A percentile compares a stretch with the other conserved stretches of the same genome.
Conservation (phyloP, 176 grass and related monocot genomes). For the Elaeis guineensis region DNA sequence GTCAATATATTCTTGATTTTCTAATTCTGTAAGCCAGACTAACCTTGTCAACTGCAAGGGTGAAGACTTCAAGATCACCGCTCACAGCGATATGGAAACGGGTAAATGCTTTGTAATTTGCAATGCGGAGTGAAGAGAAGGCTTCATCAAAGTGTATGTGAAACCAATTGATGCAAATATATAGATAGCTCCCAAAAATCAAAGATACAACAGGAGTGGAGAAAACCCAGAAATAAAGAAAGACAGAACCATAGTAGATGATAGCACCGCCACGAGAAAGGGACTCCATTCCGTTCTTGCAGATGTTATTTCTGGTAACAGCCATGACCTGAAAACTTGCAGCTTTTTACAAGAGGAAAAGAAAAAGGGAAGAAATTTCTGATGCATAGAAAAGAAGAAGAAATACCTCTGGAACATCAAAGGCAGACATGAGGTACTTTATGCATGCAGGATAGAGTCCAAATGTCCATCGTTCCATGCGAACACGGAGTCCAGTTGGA, state of each 20-base stretch:
- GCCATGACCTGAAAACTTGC: slow-evolving; percentile 66
- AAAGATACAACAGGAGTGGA: slow-evolving; percentile 87
- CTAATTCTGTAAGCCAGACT: background rate
- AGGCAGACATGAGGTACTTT: slow-evolving; percentile 99
- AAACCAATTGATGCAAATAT: slow-evolving; percentile 96
- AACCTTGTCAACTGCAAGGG: slow-evolving; percentile 90
- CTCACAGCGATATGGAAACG: slow-evolving; percentile 69
- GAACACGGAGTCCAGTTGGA: slow-evolving; percentile 61
- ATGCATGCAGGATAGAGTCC: slow-evolving; percentile 96
- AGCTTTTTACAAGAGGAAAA: too few species aligned
- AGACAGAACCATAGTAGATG: slow-evolving; percentile 86
- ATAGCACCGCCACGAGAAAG: slow-evolving; percentile 79
- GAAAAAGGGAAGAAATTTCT: too few species aligned
- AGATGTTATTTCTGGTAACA: slow-evolving; percentile 73
- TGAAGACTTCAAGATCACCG: slow-evolving; percentile 91
- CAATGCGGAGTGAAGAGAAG: slow-evolving; percentile 90
- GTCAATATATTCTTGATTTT: too few species aligned
- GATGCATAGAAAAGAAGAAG: background rate
- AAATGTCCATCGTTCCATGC: slow-evolving; percentile 83
- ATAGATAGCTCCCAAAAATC: slow-evolving; percentile 91
- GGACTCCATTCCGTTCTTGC: slow-evolving; percentile 73
- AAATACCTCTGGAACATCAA: slow-evolving; percentile 88
- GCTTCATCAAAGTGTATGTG: slow-evolving; percentile 96
- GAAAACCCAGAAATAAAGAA: slow-evolving; percentile 92
- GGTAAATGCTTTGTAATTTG: slow-evolving; percentile 89